These are phyloP conservation scores for Gaultheria prostrata DNA, from an alignment of 148 eudicot species.

Conservation along the genomic window DNA sequence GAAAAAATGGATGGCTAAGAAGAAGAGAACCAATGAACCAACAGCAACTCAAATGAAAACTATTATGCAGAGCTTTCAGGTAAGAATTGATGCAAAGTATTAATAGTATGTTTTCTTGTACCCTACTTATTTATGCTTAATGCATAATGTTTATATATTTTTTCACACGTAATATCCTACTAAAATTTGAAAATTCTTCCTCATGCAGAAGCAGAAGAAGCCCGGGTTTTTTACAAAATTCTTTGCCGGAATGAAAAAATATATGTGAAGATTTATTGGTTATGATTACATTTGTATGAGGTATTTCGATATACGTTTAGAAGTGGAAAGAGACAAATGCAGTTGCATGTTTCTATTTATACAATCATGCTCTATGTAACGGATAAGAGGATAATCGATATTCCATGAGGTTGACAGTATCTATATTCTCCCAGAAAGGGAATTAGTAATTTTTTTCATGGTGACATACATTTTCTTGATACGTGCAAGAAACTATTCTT, in stretches of 20 bases:
- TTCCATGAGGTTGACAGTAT: too few species aligned
- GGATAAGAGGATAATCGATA: too few species aligned
- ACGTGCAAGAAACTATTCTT: too few species aligned
- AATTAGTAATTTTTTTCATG: too few species aligned
- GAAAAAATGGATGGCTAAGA: not conserved
- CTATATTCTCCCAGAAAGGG: too few species aligned
- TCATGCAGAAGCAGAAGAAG: not conserved
- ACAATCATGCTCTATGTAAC: too few species aligned
- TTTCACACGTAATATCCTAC: not conserved
- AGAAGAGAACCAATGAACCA: not conserved
- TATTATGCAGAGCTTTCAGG: not conserved
- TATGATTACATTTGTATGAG: not conserved
- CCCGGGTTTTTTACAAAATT: not conserved
- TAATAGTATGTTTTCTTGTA: not conserved
- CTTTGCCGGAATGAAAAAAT: not conserved
- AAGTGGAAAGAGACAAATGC: too few species aligned
- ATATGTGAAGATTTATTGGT: not conserved
- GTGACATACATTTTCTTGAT: too few species aligned
- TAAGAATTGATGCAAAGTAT: not conserved
- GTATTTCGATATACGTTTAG: too few species aligned
- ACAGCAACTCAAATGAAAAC: not conserved
- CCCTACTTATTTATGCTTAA: not conserved
- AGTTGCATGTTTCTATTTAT: too few species aligned
- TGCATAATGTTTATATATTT: not conserved
- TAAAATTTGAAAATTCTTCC: not conserved